Evolutionary conservation across 164 flowering plant genomes (phyloP).

Genomic region (Magnolia changhungtana): DNA sequence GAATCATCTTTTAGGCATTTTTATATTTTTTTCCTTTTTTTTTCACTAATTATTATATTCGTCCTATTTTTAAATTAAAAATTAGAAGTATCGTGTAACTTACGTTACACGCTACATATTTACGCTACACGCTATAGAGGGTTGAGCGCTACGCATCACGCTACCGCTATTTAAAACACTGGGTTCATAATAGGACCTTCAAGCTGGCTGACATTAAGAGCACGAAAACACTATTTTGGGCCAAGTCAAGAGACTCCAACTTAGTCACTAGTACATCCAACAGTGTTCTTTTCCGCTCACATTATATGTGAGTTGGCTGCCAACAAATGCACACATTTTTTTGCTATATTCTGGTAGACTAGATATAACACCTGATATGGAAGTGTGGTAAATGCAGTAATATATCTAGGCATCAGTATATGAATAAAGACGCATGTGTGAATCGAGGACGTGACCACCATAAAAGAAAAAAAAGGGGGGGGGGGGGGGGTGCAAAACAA

Average conservation of each 20-base stretch:
- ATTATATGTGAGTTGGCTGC: not conserved
- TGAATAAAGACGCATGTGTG: not conserved
- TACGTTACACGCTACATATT: too few species aligned
- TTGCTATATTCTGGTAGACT: not conserved
- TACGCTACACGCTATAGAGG: too few species aligned
- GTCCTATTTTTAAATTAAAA: too few species aligned
- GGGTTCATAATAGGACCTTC: not conserved
- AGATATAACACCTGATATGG: not conserved
- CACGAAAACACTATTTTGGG: not conserved
- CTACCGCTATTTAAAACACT: too few species aligned
- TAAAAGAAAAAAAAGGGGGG: not conserved
- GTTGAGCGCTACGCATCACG: too few species aligned
- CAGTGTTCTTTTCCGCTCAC: not conserved
- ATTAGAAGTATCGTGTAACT: too few species aligned
- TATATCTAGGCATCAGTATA: not conserved
- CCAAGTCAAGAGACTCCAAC: too few species aligned
- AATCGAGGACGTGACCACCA: not conserved
- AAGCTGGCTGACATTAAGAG: not conserved
- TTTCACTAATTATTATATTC: too few species aligned
- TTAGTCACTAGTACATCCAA: not conserved
- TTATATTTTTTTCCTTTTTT: too few species aligned
- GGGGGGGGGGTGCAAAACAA: too few species aligned
- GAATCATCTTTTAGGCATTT: too few species aligned
- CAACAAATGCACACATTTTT: not conserved
- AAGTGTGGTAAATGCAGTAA: not conserved